Conservation (phyloP, 495 filamentous ascomycete genomes). For the Pseudomonodictys pantanalensis region DNA sequence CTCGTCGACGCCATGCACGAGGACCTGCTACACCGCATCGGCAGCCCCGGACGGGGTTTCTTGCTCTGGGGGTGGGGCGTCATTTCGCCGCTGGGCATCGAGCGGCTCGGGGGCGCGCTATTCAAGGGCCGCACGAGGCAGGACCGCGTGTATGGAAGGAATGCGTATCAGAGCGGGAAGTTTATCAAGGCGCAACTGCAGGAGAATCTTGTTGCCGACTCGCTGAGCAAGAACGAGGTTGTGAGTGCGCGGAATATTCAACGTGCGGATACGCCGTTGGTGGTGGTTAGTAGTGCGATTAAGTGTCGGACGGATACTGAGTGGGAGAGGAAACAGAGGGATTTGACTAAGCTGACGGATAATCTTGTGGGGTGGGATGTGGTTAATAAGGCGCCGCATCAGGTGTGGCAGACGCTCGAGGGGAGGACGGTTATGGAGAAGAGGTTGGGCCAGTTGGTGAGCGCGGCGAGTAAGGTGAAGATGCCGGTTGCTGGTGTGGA, state of each 20-base stretch:
- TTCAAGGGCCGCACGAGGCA: constrained; percentile 74
- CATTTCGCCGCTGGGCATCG: constrained; percentile 80
- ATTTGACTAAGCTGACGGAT: constrained; percentile 72
- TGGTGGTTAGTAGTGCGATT: constrained; percentile 79
- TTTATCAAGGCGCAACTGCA: constrained; percentile 87
- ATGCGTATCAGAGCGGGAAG: constrained; percentile 73
- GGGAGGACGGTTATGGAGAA: constrained; percentile 70
- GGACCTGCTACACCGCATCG: constrained; percentile 68
- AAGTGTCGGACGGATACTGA: constrained; percentile 53
- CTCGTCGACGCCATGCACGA: constrained; percentile 87
- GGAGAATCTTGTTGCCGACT: constrained; percentile 82
- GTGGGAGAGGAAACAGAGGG: constrained; percentile 79
- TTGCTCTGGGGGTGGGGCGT: constrained; percentile 79
- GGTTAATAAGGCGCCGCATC: constrained; percentile 77
- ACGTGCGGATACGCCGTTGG: constrained; percentile 65
- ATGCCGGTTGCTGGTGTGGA: not conserved
- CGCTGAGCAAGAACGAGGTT: constrained; percentile 78
- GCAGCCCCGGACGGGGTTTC: constrained; percentile 69
- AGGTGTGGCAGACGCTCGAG: constrained; percentile 71
- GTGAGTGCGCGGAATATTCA: constrained; percentile 73
- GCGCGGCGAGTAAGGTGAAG: constrained; percentile 28
- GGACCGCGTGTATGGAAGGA: constrained; percentile 77
- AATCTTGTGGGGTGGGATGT: constrained; percentile 83
- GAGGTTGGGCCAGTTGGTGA: constrained; percentile 60
- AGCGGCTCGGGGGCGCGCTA: constrained; percentile 71